These are phyloP conservation scores for Logfia minima DNA, from an alignment of 129 eudicot species.

Conservation along the genomic window DNA sequence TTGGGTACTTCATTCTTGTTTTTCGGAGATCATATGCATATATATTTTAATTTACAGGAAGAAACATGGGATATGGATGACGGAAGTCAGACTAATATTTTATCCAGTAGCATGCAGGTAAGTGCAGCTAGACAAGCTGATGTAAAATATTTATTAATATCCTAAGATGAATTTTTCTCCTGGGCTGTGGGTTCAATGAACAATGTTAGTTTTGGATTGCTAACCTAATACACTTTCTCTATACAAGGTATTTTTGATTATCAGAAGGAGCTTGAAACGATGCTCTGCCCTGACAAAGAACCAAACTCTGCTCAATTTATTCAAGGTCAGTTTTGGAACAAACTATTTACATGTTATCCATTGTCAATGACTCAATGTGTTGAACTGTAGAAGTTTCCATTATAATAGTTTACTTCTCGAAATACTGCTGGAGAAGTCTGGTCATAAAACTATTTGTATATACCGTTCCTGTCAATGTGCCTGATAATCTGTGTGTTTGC, in stretches of 20 bases:
- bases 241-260: slow-evolving; percentile 71
- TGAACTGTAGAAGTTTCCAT: slow-evolving; percentile 7
- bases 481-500: neutral
- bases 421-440: neutral
- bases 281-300: slow-evolving; percentile 93
- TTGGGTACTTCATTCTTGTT: neutral
- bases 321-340: slow-evolving; percentile 58
- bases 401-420: slow-evolving; percentile 2
- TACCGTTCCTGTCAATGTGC: neutral
- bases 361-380: neutral
- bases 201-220: slow-evolving; percentile 14
- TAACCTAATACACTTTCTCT: slow-evolving; percentile 19
- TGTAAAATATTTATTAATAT: neutral
- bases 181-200: slow-evolving; percentile 7
- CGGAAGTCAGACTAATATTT: slow-evolving; percentile 84
- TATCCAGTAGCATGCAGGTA: slow-evolving; percentile 99
- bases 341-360: neutral
- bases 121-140: slow-evolving; percentile 13
- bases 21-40: slow-evolving; percentile 23
- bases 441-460: neutral
- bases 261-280: slow-evolving; percentile 92
- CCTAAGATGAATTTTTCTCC: slow-evolving; percentile 2
- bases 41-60: slow-evolving; percentile 50
- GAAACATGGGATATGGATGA: slow-evolving; percentile 99
- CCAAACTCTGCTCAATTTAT: slow-evolving; percentile 81